A percentile compares a stretch with the other conserved stretches of the same genome.
phyloP scores from a whole-genome alignment of 2,329 filamentous ascomycete species.

The Penicillium concentricum region DNA sequence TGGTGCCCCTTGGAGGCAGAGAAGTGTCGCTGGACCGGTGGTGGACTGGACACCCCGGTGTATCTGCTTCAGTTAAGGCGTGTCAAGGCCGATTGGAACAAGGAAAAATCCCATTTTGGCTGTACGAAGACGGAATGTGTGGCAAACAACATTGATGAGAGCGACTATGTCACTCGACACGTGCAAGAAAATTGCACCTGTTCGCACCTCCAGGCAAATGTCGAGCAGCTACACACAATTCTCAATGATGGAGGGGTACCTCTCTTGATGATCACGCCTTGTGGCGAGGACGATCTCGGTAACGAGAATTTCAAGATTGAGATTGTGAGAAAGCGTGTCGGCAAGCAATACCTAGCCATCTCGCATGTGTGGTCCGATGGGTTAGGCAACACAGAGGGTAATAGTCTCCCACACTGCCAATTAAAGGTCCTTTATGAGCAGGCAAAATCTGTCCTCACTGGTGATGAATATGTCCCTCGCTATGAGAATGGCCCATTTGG shows the following conservation, averaged over 20 bases:
- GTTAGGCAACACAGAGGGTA: neutral
- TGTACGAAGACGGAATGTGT: constrained; percentile 11
- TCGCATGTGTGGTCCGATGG: constrained; percentile 2
- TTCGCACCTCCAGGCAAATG: neutral
- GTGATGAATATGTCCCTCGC: neutral
- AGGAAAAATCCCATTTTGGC: neutral
- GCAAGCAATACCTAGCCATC: neutral
- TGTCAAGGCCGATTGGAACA: neutral
- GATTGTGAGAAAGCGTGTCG: neutral
- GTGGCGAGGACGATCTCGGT: neutral
- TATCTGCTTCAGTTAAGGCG: neutral
- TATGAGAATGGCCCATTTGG: neutral
- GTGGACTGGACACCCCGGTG: neutral
- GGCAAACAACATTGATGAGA: constrained; percentile 13
- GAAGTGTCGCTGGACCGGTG: neutral
- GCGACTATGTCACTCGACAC: constrained; percentile 11
- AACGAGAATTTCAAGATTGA: neutral
- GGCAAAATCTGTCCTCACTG: neutral
- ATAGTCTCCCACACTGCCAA: neutral
- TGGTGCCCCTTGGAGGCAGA: neutral
- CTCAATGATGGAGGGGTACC: neutral
- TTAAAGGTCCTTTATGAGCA: neutral
- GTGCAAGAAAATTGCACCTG: constrained; percentile 4
- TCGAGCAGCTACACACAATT: neutral
- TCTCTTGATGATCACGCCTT: neutral